Conservation (phyloP, 1,284 basidiomycete species). For the Cerioporus squamosus region DNA sequence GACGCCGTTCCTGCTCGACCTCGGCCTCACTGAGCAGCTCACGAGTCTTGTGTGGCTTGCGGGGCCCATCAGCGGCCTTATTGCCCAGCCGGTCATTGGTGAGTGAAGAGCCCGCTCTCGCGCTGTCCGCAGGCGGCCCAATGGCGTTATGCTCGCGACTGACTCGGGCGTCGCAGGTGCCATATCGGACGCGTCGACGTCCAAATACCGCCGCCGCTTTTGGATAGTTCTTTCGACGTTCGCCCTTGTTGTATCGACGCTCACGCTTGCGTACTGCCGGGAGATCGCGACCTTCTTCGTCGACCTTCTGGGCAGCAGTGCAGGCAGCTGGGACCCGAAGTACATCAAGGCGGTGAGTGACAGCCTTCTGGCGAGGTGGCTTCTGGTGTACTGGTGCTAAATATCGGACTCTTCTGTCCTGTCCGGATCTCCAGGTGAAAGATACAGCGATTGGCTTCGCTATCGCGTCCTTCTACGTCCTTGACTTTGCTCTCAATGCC, state of each 20-base stretch:
- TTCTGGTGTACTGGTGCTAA: not conserved
- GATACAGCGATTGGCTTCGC: constrained; percentile 83
- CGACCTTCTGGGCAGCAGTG: constrained; percentile 76
- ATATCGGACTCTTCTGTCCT: too few relatives aligned
- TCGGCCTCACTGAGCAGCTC: constrained; percentile 89
- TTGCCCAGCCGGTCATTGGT: constrained; percentile 96
- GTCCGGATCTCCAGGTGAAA: constrained; percentile 61
- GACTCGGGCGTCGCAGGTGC: constrained; percentile 61
- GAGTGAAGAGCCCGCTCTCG: constrained; percentile 23
- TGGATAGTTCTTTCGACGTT: constrained; percentile 87
- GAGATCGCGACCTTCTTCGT: constrained; percentile 78
- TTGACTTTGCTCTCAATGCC: constrained; percentile 96
- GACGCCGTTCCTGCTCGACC: constrained; percentile 88
- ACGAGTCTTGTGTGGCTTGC: constrained; percentile 98
- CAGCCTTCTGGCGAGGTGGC: not conserved
- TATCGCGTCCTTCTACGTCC: constrained; percentile 89
- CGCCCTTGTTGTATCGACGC: constrained; percentile 71
- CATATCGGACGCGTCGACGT: constrained; percentile 90
- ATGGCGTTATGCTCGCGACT: not conserved
- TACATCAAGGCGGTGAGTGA: constrained; percentile 59
- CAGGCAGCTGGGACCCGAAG: constrained; percentile 90
- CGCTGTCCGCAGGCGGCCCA: not conserved
- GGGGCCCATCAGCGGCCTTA: constrained; percentile 90
- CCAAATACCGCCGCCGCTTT: constrained; percentile 86
- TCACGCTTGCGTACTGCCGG: constrained; percentile 86